Evolutionary conservation across 2,329 filamentous ascomycete species (phyloP).

Genomic region (Colletotrichum trifolii): DNA sequence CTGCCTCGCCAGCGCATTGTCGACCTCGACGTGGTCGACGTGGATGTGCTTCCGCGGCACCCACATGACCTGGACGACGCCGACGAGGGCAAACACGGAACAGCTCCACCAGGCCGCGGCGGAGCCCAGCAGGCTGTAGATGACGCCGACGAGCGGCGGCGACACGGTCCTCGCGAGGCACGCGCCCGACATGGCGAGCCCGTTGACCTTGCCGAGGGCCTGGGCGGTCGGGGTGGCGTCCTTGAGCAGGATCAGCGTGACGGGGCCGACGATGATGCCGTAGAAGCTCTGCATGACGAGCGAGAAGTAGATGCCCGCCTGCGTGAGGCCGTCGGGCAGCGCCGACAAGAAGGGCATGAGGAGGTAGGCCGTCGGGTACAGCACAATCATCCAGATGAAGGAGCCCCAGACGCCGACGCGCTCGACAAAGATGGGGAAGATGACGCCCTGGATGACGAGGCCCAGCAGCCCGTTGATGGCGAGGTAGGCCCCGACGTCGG

Average conservation of each 20-base stretch:
- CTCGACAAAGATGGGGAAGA: conserved; percentile 74
- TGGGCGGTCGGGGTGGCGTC: conserved; percentile 73
- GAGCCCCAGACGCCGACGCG: conserved; percentile 75
- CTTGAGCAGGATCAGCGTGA: conserved; percentile 78
- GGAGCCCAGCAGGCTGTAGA: conserved; percentile 71
- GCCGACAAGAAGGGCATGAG: conserved; percentile 75
- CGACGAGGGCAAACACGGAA: conserved; percentile 26
- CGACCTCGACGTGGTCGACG: conserved; percentile 37
- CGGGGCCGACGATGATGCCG: conserved; percentile 75
- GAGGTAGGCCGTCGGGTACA: conserved; percentile 76
- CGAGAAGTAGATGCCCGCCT: conserved; percentile 73
- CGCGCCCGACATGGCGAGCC: conserved; percentile 77
- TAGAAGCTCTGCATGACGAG: conserved; percentile 74
- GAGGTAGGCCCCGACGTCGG: conserved; percentile 76
- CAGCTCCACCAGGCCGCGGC: conserved; percentile 56
- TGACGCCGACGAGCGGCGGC: conserved; percentile 73
- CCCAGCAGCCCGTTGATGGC: conserved; percentile 78
- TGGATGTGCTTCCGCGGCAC: conserved; percentile 39
- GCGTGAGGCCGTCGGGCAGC: conserved; percentile 63
- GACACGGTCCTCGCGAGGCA: conserved; percentile 77
- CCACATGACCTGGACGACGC: conserved; percentile 34
- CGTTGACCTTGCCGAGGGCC: conserved; percentile 77
- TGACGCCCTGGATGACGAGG: conserved; percentile 76
- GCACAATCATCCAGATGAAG: conserved; percentile 71
- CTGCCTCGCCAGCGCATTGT: conserved; percentile 24